Percentiles rank a stretch among this genome's conserved stretches.
These are phyloP conservation scores for Candida corydali DNA, from an alignment of 805 yeast genomes.

Conservation along the genomic window DNA sequence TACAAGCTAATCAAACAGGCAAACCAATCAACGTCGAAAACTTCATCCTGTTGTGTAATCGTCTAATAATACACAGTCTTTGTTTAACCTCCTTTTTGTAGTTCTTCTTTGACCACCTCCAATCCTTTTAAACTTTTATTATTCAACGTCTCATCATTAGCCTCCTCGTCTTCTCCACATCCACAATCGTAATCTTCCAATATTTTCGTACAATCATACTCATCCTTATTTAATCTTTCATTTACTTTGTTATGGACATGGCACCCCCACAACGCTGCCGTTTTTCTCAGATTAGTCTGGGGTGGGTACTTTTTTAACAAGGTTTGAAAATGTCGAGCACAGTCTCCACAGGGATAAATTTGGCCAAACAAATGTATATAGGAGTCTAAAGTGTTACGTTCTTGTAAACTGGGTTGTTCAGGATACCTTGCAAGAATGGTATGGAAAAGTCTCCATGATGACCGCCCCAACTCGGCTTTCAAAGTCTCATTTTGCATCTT, in stretches of 20 bases:
- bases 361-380: constrained; percentile 78
- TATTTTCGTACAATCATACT: constrained; percentile 81
- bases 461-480: constrained; percentile 81
- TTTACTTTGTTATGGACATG: constrained; percentile 86
- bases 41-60: constrained; percentile 23
- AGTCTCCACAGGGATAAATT: constrained; percentile 96
- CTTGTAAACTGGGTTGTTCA: constrained; percentile 63
- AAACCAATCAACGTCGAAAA: constrained; percentile 1
- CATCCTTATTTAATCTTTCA: constrained; percentile 58
- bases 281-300: constrained; percentile 67
- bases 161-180: constrained; percentile 74
- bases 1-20: constrained; percentile 15
- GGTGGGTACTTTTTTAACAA: constrained; percentile 76
- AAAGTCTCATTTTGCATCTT: constrained; percentile 84
- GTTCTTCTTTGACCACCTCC: constrained; percentile 37
- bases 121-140: constrained; percentile 35
- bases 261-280: constrained; percentile 96
- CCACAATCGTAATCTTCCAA: constrained; percentile 95
- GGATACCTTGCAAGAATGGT: constrained; percentile 92
- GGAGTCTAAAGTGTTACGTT: constrained; percentile 56
- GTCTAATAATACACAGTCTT: too few relatives aligned
- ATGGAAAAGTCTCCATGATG: constrained; percentile 89
- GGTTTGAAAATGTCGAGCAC: constrained; percentile 85
- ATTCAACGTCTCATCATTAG: constrained; percentile 36
- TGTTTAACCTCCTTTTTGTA: constrained; percentile 44